phyloP scores from a whole-genome alignment of 306 rosid genomes.

The Sicyos edulis region DNA sequence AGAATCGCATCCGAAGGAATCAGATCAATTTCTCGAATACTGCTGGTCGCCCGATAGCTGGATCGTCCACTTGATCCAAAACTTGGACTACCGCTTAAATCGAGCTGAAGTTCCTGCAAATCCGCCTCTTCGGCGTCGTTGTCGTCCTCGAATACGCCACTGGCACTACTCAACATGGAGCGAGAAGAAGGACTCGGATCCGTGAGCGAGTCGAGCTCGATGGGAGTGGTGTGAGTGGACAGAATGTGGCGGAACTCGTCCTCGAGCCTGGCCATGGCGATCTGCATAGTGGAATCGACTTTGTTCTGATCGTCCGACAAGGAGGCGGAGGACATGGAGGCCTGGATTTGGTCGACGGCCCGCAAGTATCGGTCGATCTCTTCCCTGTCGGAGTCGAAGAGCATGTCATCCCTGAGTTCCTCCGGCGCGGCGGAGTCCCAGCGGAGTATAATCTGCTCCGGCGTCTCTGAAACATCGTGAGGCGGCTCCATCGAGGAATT shows the following conservation, averaged over 20 bases:
- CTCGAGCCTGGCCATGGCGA: slow-evolving; percentile 96
- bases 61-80: slow-evolving; percentile 22
- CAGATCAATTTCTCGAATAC: slow-evolving; percentile 95
- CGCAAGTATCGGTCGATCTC: slow-evolving; percentile 70
- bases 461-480: slow-evolving; percentile 31
- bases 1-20: slow-evolving; percentile 60
- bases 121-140: slow-evolving; percentile 23
- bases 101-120: slow-evolving; percentile 16
- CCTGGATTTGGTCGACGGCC: slow-evolving; percentile 94
- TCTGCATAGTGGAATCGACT: slow-evolving; percentile 67
- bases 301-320: slow-evolving; percentile 48
- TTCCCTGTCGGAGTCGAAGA: slow-evolving; percentile 65
- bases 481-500: too few relatives aligned
- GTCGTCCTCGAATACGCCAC: not conserved
- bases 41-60: slow-evolving; percentile 62
- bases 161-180: slow-evolving; percentile 7
- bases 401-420: slow-evolving; percentile 70
- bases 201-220: slow-evolving; percentile 50
- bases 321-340: slow-evolving; percentile 40
- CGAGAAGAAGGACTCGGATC: slow-evolving; percentile 46
- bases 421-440: slow-evolving; percentile 97
- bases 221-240: slow-evolving; percentile 54
- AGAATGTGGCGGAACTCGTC: slow-evolving; percentile 94
- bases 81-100: slow-evolving; percentile 21
- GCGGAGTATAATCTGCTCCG: slow-evolving; percentile 71